Evolutionary conservation across 306 rosid species (phyloP), one percentile per base, ranked within the genome.

Genomic region (Glycine tomentella): DNA sequence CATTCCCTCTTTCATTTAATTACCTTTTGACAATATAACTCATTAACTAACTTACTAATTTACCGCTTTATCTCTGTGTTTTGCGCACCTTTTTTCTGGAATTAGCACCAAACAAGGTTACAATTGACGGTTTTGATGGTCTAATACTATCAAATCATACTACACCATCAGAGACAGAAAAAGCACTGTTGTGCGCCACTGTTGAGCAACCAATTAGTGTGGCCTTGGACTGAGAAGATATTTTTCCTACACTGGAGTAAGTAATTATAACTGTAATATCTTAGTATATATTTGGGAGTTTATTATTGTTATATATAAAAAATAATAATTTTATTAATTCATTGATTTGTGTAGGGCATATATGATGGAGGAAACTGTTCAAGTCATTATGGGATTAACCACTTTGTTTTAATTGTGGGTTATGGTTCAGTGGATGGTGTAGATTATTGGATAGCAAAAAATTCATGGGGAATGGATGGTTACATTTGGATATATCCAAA

Each of bases 361-460:
- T 20, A 20, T 20, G 20, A 20, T 20, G 20, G 20, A 20, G 20
- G 20, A 20, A 20, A 46, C 36, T 69, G 56, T 49, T 16, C 56
- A 44, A 68, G 40, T 45, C 56, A 38, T 4, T 68, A 45, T 17
- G 4, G n/a, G 36, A 81, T 75, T 56, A 90, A 86, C 62, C 90
- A 87, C 52, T 87, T 85, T 0, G 78, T 84, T 80, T 50, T 86
- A 10, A 34, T 87, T 0, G 87, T 90, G 46, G 91, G 88, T 2
- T 90, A 90, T 49, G 90, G 81, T 8, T 90, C 87, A 1, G 79
- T 82, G 42, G 79, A 77, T 20, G 86, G 42, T 55, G 81, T 74
- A 74, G 93, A 90, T 67, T 90, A 84, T 49, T 87, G 90, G 91
- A 87, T 87, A 8, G 89, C n/a, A 44, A 90, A 84, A 73, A 87